Base-by-base conservation (phyloP, 208 protist genomes). In the Acanthamoeba lenticulata region DNA sequence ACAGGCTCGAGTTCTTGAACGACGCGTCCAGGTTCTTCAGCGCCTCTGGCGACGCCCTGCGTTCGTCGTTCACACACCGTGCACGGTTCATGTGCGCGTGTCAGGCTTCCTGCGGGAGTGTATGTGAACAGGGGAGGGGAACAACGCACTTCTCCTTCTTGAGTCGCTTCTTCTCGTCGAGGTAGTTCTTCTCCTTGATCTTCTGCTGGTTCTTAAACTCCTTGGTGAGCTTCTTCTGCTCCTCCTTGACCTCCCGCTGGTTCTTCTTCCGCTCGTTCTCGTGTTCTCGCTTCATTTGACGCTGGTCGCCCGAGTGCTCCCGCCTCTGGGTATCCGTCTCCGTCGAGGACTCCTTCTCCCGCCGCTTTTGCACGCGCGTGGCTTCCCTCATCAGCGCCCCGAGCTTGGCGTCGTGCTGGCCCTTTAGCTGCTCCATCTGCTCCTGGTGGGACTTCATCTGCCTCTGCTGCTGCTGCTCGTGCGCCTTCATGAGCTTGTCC, bases 161-260 rank as follows among this genome's bases (percentile, higher is more conserved):
- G 49, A 91, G 67, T 52, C 34, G 2, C 85, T 91, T 91, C 40
- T n/a, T 36, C 57, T 91, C 85, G 21, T 72, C 85, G 2, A 38
- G 52, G 34, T 74, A 91, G 85, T 36, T 72, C 85, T 42, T 52
- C 49, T 91, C 85, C 57, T 72, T 91, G 60, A 24, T 17, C 60
- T 91, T 91, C 32, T 55, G 45, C 52, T 91, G 52, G 21, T 3
- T 29, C 52, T 91, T 91, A 38, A 91, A 91, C 7, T 91, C 85
- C 85, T 91, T 91, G 49, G 27, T 65, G 60, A 72, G 57, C 85
- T 69, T 91, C 85, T 91, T 91, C 60, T 91, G 85, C 40, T 91
- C 85, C 40, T 91, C 85, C 57, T 91, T 91, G 85, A 91, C 36
- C 49, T 91, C 85, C 52, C n/a, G 67, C 19, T 47, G 49, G 60